Conservation (phyloP, 2,329 filamentous ascomycete species). For the Colletotrichum sp. region DNA sequence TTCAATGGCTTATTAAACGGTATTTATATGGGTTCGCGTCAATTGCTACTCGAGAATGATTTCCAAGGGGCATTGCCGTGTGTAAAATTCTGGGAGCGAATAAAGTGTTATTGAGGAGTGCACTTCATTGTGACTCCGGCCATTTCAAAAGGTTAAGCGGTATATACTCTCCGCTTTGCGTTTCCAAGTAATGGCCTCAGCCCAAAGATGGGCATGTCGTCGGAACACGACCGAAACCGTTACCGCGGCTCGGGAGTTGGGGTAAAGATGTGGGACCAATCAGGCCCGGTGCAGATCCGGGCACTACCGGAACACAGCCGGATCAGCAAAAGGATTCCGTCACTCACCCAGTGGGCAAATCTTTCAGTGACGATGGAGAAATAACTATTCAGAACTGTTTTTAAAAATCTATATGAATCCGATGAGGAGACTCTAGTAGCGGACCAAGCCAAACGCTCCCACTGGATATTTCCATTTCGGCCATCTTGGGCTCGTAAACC, state of each 20-base stretch:
- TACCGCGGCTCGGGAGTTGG: not conserved
- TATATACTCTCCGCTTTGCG: too few species aligned
- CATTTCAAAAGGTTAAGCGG: too few species aligned
- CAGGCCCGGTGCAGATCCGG: not conserved
- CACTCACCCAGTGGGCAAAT: not conserved
- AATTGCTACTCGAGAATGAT: not conserved
- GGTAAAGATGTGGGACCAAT: not conserved
- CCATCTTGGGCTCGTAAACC: slow-evolving; percentile 12
- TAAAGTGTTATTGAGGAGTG: too few species aligned
- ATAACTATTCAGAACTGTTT: not conserved
- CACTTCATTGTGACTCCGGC: too few species aligned
- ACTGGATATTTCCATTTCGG: slow-evolving; percentile 17
- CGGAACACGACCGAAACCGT: not conserved
- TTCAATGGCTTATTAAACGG: not conserved
- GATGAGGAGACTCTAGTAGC: not conserved
- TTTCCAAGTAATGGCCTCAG: too few species aligned
- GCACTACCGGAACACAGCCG: not conserved
- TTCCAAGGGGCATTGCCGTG: too few species aligned
- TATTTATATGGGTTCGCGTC: not conserved
- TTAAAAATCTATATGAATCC: not conserved
- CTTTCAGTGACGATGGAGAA: not conserved
- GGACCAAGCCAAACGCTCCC: slow-evolving; percentile 16
- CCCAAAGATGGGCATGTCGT: not conserved
- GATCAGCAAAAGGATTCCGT: not conserved
- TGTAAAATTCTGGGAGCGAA: too few species aligned